Conservation (phyloP, 495 filamentous ascomycete genomes). For the Penicillium arizonense region DNA sequence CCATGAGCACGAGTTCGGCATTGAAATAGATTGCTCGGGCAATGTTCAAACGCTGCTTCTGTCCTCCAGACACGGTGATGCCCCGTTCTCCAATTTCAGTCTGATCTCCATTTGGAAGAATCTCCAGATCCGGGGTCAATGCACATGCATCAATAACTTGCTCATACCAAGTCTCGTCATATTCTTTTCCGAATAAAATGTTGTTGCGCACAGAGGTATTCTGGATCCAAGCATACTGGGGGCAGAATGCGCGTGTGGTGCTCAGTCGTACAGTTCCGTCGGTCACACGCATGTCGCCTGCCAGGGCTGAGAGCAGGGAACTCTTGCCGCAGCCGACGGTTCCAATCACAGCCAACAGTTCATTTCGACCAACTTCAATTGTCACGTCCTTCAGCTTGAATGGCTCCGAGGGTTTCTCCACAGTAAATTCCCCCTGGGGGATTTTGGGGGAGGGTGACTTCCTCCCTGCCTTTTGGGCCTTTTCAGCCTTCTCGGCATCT, state of each 20-base stretch:
- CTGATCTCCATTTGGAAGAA: slow-evolving; percentile 54
- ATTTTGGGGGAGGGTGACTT: slow-evolving; percentile 23
- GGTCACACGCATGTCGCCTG: slow-evolving; percentile 90
- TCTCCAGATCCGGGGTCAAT: slow-evolving; percentile 53
- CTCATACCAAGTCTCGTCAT: slow-evolving; percentile 52
- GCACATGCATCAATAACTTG: slow-evolving; percentile 58
- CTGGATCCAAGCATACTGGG: slow-evolving; percentile 97
- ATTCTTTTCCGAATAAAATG: slow-evolving; percentile 80
- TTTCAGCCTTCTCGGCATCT: slow-evolving; percentile 37
- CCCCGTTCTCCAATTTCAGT: slow-evolving; percentile 63
- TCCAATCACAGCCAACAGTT: slow-evolving; percentile 89
- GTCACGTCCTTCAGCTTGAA: slow-evolving; percentile 78
- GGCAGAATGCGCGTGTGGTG: slow-evolving; percentile 81
- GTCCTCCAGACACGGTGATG: slow-evolving; percentile 64
- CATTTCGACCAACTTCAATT: slow-evolving; percentile 72
- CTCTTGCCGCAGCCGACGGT: slow-evolving; percentile 90
- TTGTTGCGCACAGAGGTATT: slow-evolving; percentile 85
- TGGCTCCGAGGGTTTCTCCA: slow-evolving; percentile 63
- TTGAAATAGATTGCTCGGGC: slow-evolving; percentile 84
- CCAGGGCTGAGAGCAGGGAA: slow-evolving; percentile 84
- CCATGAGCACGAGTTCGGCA: slow-evolving; percentile 78
- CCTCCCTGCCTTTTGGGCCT: slow-evolving; percentile 31
- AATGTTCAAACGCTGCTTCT: slow-evolving; percentile 70
- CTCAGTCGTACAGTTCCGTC: slow-evolving; percentile 70
- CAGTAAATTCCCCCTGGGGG: slow-evolving; percentile 27